These are phyloP conservation scores for Thelonectria olida DNA, from an alignment of 2,329 filamentous ascomycete genomes.

Conservation along the genomic window DNA sequence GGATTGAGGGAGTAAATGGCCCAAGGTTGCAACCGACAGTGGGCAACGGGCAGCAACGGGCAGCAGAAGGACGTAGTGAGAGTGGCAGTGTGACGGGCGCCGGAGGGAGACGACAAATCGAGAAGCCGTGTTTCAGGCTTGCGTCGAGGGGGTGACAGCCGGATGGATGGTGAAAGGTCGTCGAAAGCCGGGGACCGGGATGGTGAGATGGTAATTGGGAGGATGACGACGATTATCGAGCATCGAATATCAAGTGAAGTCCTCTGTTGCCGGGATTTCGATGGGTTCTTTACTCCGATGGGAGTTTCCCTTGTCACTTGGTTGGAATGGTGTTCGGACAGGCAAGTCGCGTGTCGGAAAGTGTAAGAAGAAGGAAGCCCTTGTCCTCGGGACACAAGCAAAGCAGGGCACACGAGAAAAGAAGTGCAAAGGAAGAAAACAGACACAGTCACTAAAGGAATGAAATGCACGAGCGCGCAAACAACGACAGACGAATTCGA, in stretches of 20 bases:
- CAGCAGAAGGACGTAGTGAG: slow-evolving; percentile 20
- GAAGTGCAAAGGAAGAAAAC: slow-evolving; percentile 11
- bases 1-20: slow-evolving; percentile 15
- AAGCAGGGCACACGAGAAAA: slow-evolving; percentile 18
- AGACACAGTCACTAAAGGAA: slow-evolving; percentile 11
- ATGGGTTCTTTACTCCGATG: slow-evolving; percentile 13
- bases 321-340: slow-evolving; percentile 16
- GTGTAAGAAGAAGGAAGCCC: slow-evolving; percentile 12
- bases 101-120: slow-evolving; percentile 31
- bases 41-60: slow-evolving; percentile 7
- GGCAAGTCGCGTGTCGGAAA: slow-evolving; percentile 27
- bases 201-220: slow-evolving; percentile 23
- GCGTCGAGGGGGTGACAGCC: slow-evolving; percentile 33
- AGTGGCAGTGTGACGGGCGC: slow-evolving; percentile 28
- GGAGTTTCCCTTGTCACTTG: slow-evolving; percentile 27
- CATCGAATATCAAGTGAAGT: neutral
- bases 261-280: neutral
- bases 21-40: slow-evolving; percentile 24
- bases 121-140: slow-evolving; percentile 39
- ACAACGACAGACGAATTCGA: slow-evolving; percentile 35
- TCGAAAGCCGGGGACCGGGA: slow-evolving; percentile 27
- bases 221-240: slow-evolving; percentile 17
- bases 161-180: slow-evolving; percentile 27
- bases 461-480: slow-evolving; percentile 27
- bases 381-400: slow-evolving; percentile 31